Conservation (phyloP, 2,329 filamentous ascomycete species). For the Stromatinia cepivora region DNA sequence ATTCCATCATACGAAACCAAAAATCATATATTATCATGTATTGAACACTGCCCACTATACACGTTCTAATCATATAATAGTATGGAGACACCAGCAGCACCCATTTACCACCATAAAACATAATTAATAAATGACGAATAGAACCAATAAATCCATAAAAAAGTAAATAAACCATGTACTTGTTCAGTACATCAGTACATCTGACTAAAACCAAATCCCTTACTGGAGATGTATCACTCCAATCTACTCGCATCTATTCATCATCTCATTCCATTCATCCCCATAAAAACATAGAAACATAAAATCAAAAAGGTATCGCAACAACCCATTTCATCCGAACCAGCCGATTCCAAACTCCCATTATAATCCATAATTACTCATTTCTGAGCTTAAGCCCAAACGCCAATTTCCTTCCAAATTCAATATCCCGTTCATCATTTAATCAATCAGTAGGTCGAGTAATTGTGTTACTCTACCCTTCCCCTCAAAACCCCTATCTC, state of each 20-base stretch:
- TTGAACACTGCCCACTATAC: too few species aligned
- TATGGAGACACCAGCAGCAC: too few species aligned
- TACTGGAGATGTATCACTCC: background rate
- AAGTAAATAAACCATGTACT: background rate
- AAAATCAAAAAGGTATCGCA: conserved; percentile 19
- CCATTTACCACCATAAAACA: background rate
- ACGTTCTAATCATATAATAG: too few species aligned
- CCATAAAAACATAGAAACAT: background rate
- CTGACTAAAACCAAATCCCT: background rate
- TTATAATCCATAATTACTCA: conserved; percentile 9
- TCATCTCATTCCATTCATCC: background rate
- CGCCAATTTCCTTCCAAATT: background rate
- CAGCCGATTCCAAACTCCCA: conserved; percentile 3
- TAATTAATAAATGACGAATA: too few species aligned
- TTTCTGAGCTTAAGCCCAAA: background rate
- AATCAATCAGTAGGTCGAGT: background rate
- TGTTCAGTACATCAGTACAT: background rate
- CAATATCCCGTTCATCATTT: background rate
- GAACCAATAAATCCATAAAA: background rate
- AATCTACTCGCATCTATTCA: background rate
- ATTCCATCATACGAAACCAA: too few species aligned
- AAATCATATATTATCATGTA: too few species aligned
- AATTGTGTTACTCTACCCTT: background rate
- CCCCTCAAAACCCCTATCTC: background rate
- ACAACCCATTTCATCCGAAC: background rate